Percentiles rank a stretch among this genome's conserved stretches.
Conservation (phyloP, 169 alveolate genomes). For the Miamiensis avidus region DNA sequence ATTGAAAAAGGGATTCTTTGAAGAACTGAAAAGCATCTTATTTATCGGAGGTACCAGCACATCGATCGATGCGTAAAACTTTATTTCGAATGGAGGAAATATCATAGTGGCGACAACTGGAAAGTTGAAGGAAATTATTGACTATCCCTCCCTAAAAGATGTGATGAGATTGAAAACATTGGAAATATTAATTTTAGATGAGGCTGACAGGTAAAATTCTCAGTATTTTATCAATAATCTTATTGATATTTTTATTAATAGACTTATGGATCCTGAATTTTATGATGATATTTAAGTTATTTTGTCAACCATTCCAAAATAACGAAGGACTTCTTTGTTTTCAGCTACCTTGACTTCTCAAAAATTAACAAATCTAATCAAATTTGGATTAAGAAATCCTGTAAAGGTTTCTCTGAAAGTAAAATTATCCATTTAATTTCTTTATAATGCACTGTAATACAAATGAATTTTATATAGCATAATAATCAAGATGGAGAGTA, state of each 20-base stretch:
- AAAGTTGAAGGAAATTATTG: slow-evolving; percentile 78
- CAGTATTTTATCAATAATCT: background rate
- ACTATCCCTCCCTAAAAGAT: slow-evolving; percentile 46
- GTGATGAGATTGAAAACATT: slow-evolving; percentile 51
- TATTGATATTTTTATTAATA: background rate
- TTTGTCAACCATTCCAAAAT: slow-evolving; percentile 88
- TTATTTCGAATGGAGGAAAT: slow-evolving; percentile 66
- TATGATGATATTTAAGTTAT: slow-evolving; percentile 83
- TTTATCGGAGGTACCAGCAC: slow-evolving; percentile 50
- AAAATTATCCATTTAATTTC: background rate
- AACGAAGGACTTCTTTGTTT: slow-evolving; percentile 94
- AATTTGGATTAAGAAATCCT: slow-evolving; percentile 92
- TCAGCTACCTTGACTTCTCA: slow-evolving; percentile 93
- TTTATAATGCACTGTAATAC: background rate
- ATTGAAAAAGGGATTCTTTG: slow-evolving; percentile 44
- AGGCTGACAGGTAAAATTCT: slow-evolving; percentile 84
- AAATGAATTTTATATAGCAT: background rate
- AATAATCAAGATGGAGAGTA: slow-evolving; percentile 38
- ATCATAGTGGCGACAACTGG: slow-evolving; percentile 93
- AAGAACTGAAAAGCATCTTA: slow-evolving; percentile 48
- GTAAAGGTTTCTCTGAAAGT: slow-evolving; percentile 78
- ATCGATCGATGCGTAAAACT: slow-evolving; percentile 50
- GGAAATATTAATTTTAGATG: slow-evolving; percentile 89
- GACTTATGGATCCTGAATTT: slow-evolving; percentile 91
- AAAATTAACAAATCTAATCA: slow-evolving; percentile 80